Conservation (phyloP, 768 basidiomycete genomes). For the Clitopilus passeckerianus region DNA sequence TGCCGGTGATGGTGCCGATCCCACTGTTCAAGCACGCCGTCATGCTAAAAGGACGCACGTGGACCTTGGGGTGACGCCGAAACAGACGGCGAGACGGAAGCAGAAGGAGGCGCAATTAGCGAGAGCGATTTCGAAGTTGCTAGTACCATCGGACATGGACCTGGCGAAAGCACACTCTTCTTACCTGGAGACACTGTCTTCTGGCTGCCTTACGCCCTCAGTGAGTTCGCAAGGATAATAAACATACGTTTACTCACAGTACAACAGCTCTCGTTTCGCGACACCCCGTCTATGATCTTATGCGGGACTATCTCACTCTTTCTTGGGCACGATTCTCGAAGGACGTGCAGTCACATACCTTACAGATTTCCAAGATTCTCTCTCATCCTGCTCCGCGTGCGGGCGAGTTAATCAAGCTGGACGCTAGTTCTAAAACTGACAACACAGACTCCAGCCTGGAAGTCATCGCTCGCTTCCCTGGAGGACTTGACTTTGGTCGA, state of each 20-base stretch:
- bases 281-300: constrained; percentile 90
- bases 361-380: constrained; percentile 85
- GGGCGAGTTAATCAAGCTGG: constrained; percentile 81
- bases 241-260: constrained; percentile 8
- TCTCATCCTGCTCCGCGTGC: constrained; percentile 85
- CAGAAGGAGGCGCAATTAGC: constrained; percentile 61
- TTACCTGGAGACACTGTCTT: constrained; percentile 87
- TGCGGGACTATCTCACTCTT: constrained; percentile 94
- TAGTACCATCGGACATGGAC: constrained; percentile 75
- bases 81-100: constrained; percentile 76
- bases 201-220: constrained; percentile 92
- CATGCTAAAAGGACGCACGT: constrained; percentile 53
- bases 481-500: constrained; percentile 89
- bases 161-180: constrained; percentile 86
- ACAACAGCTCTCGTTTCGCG: constrained; percentile 78
- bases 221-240: constrained; percentile 38
- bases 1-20: constrained; percentile 42
- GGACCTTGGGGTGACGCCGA: constrained; percentile 73
- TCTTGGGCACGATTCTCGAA: constrained; percentile 94
- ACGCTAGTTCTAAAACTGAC: constrained; percentile 67
- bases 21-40: constrained; percentile 52
- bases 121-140: constrained; percentile 86
- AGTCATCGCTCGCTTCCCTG: constrained; percentile 86
- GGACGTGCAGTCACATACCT: constrained; percentile 88
- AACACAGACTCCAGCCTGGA: constrained; percentile 56